Percentiles rank a stretch among this genome's conserved stretches.
Conservation (phyloP, 2,329 filamentous ascomycete species). For the Fusarium sulawesiense region DNA sequence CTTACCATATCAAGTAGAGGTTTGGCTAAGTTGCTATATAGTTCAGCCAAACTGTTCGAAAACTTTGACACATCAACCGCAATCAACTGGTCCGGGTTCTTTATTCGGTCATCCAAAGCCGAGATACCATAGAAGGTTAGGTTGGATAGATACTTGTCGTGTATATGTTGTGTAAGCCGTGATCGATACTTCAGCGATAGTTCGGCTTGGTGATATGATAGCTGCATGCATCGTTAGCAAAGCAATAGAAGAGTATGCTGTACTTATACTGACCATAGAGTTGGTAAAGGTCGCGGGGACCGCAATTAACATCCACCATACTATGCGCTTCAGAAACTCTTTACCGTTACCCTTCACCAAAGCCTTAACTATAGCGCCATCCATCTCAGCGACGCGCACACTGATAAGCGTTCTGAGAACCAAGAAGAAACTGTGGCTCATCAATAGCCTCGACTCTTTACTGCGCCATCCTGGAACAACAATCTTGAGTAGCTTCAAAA, state of each 20-base stretch:
- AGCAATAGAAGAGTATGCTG: neutral
- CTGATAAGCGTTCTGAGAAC: conserved; percentile 92
- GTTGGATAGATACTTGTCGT: conserved; percentile 95
- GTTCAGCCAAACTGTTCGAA: conserved; percentile 91
- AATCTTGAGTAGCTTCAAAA: conserved; percentile 83
- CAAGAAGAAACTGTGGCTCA: conserved; percentile 93
- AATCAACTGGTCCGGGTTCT: conserved; percentile 97
- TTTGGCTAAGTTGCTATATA: conserved; percentile 97
- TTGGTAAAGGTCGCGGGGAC: conserved; percentile 98
- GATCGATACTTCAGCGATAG: conserved; percentile 93
- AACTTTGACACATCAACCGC: conserved; percentile 97
- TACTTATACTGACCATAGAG: conserved; percentile 79
- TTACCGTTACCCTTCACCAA: conserved; percentile 90
- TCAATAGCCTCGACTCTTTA: conserved; percentile 85
- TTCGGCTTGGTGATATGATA: conserved; percentile 97
- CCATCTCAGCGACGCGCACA: conserved; percentile 94
- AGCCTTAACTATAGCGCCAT: conserved; percentile 91
- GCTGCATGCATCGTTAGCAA: conserved; percentile 59
- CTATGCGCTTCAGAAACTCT: conserved; percentile 86
- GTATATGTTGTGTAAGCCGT: conserved; percentile 91
- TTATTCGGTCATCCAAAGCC: conserved; percentile 95
- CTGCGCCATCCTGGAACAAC: conserved; percentile 91
- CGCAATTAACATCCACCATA: conserved; percentile 99
- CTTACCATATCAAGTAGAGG: conserved; percentile 89
- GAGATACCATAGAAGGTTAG: conserved; percentile 98